Base-by-base conservation (phyloP, 2,329 filamentous ascomycete genomes). In the Xylaria sp. region DNA sequence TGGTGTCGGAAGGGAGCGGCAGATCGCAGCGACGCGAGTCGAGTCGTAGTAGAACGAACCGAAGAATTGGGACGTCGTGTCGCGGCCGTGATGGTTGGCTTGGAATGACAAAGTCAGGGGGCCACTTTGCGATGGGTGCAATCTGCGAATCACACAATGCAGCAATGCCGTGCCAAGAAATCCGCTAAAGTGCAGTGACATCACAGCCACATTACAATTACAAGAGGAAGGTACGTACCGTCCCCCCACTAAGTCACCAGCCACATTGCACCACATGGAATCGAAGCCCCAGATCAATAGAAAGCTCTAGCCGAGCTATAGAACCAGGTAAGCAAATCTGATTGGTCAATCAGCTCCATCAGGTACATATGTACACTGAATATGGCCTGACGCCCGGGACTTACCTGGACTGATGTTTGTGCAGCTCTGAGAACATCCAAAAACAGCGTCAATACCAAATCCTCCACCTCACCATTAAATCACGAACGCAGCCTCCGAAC, bases 271-370 rank as follows among this genome's bases (percentile, higher is more conserved):
- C 13, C 51, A 34, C 51, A 34, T 13, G 28, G 28, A 28, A 28
- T 18, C 23, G 28, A 31, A 28, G 51, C 31, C 28, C 12, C 23
- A 25, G 12, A 34, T 3, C 2, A 12, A 2, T 8, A 34, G 15
- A 28, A 28, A 31, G 51, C 51, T 28, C 23, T 54, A 54, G 51
- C 51, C 51, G 51, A 54, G 51, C 51, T 54, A n/a, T n/a, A n/a
- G n/a, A n/a, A n/a, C n/a, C n/a, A n/a, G n/a, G n/a, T 54, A 54
- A 54, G 25, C 15, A 54, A 9, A n/a, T 62, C 12, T 68, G 28
- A 70, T 70, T 70, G 66, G 69, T 55, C 69, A 70, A 69, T 70
- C 52, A 69, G 54, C 68, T 66, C 57, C 55, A 58, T 54, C 57
- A 46, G 61, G 44, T 51, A 46, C 39, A n/a, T 8, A 46, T 15